Conservation (phyloP, 768 basidiomycete genomes). For the Jaapia argillacea region DNA sequence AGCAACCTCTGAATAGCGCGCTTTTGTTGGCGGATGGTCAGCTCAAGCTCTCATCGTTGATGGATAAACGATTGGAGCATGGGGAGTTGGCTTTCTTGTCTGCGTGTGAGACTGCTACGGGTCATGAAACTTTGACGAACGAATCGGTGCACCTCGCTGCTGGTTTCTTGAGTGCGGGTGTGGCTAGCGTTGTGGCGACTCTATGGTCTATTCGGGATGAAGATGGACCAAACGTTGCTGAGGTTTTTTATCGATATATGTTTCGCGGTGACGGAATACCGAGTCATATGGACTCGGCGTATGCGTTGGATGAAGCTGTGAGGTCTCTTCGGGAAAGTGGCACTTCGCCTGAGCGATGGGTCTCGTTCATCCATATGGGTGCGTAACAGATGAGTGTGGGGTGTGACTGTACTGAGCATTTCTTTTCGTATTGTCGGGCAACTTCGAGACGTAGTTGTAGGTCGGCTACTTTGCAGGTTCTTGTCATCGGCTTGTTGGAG, state of each 20-base stretch:
- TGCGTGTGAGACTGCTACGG: slow-evolving; percentile 10
- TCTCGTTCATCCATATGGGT: neutral
- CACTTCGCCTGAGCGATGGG: neutral
- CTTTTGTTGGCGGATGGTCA: slow-evolving; percentile 7
- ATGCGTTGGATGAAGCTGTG: neutral
- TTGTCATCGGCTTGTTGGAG: too few relatives aligned
- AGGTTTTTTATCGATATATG: neutral
- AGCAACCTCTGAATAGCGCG: slow-evolving; percentile 5
- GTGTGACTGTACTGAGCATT: too few relatives aligned
- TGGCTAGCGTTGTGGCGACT: slow-evolving; percentile 4
- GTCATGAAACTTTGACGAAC: slow-evolving; percentile 1
- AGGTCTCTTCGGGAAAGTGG: neutral
- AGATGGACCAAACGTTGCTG: neutral
- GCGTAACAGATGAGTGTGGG: too few relatives aligned
- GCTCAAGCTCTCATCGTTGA: slow-evolving; percentile 4
- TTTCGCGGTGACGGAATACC: neutral
- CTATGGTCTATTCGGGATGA: slow-evolving; percentile 1
- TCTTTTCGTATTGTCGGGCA: too few relatives aligned
- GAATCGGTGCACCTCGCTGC: slow-evolving; percentile 7
- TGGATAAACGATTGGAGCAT: neutral
- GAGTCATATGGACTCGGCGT: neutral
- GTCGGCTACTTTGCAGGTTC: too few relatives aligned
- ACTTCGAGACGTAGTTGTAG: too few relatives aligned
- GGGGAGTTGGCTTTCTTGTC: slow-evolving; percentile 11
- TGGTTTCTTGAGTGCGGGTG: slow-evolving; percentile 2